Evolutionary conservation across 2,329 filamentous ascomycete genomes (phyloP).

Genomic region (Thielaviopsis ethacetica): DNA sequence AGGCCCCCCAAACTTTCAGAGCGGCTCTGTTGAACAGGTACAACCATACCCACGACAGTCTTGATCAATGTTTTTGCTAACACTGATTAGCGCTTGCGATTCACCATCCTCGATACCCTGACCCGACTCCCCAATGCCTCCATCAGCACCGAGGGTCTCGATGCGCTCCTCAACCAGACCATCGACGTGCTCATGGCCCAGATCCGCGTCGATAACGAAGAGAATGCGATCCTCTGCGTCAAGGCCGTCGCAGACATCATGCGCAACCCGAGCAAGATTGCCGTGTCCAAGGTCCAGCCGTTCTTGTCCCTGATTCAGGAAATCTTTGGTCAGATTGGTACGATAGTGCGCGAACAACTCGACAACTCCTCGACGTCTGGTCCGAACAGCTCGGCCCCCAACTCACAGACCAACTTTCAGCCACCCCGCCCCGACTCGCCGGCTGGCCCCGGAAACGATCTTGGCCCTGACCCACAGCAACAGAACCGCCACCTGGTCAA

Average conservation of each 20-base stretch:
- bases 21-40: constrained; percentile 78
- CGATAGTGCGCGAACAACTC: constrained; percentile 87
- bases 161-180: constrained; percentile 74
- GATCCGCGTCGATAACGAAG: constrained; percentile 86
- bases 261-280: constrained; percentile 74
- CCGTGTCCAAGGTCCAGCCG: constrained; percentile 63
- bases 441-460: constrained; percentile 63
- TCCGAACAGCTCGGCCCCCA: constrained; percentile 47
- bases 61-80: constrained; percentile 10
- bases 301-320: constrained; percentile 89
- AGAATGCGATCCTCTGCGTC: constrained; percentile 95
- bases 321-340: constrained; percentile 88
- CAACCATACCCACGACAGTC: constrained; percentile 15
- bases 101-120: constrained; percentile 85
- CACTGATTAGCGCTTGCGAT: constrained; percentile 57
- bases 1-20: constrained; percentile 79
- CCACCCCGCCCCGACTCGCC: constrained; percentile 84
- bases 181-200: constrained; percentile 81
- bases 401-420: constrained; percentile 57
- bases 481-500: constrained; percentile 67
- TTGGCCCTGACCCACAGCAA: constrained; percentile 61
- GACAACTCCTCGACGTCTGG: constrained; percentile 51
- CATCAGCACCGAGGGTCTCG: constrained; percentile 63
- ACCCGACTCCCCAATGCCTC: constrained; percentile 62
- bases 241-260: constrained; percentile 97